Base-by-base conservation (phyloP, 2,329 filamentous ascomycete species). In the Talaromyces sp. region DNA sequence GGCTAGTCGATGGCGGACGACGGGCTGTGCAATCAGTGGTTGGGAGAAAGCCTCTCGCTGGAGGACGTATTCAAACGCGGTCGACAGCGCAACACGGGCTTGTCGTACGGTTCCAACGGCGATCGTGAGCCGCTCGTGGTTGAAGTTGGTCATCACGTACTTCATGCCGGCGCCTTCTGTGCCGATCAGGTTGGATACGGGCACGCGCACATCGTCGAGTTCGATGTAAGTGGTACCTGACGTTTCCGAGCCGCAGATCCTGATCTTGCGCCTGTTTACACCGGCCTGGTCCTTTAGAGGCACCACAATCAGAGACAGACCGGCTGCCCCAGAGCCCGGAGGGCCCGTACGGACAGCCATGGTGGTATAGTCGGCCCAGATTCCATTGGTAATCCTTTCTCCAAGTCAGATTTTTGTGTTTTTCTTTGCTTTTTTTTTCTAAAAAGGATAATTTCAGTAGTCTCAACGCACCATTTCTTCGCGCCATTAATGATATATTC, bases 141-240 rank as follows among this genome's bases (percentile, higher is more conserved):
- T 92, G 82, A 92, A 92, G 76, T 92, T 90, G 59, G 85, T 88
- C 87, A 90, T 90, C 69, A 89, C 84, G 69, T 90, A 89, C 62
- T 80, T 82, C 88, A 92, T 91, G 5, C 89, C 89, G 68, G 83
- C 78, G 10, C 88, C 89, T 72, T 92, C 89, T 23, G 80, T 67
- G 3, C 89, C 89, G 61, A 92, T 85, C 7, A 92, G 75, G 70
- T 92, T 91, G 68, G 84, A 83, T 0, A 86, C 82, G 0, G 89
- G 89, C 0, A 92, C 89, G 61, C 85, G 82, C 23, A 92, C 89
- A 59, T 92, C 88, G 68, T 91, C 89, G 1, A 92, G 80, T 70
- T 90, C 88, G 67, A 92, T 91, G 73, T 85, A 92, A 0, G 89
- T 90, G 1, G 89, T 92, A 2, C 89, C 85, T 0, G 82, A 81